Conservation (phyloP, 306 rosid species). For the Acacia melanoxylon region DNA sequence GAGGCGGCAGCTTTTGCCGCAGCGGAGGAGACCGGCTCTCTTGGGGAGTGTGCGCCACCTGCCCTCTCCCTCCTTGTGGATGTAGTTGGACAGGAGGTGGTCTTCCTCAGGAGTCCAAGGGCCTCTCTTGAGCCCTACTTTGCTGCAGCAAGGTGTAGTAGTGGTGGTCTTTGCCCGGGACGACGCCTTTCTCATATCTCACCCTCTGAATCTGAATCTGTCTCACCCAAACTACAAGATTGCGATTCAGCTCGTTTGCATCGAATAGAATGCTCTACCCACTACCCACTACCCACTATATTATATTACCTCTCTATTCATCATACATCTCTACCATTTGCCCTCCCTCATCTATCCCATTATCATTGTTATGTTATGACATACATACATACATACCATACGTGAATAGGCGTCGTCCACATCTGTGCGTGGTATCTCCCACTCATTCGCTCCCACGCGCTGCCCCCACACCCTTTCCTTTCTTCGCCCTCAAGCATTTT, state of each 20-base stretch:
- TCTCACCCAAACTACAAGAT: no score
- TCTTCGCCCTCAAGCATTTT: neutral
- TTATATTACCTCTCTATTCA: no score
- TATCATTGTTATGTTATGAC: no score
- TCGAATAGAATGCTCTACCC: no score
- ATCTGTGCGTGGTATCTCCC: no score
- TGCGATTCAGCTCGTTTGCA: no score
- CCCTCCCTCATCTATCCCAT: no score
- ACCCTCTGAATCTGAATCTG: neutral
- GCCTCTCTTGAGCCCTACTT: constrained; percentile 78
- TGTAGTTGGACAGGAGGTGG: constrained; percentile 49
- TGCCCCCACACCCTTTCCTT: neutral
- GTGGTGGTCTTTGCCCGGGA: neutral
- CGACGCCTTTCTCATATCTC: constrained; percentile 32
- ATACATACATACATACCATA: neutral
- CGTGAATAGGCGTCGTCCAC: neutral
- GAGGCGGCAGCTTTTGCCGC: constrained; percentile 93
- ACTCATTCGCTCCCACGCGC: neutral
- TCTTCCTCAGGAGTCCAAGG: constrained; percentile 91
- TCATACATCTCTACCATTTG: no score
- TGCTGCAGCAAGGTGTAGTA: constrained; percentile 58
- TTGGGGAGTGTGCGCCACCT: constrained; percentile 85
- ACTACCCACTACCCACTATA: no score
- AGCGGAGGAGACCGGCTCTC: constrained; percentile 75
- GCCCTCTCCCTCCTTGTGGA: constrained; percentile 77